Conservation (phyloP, 495 filamentous ascomycete species). For the Aspergillus incahuasiensis region DNA sequence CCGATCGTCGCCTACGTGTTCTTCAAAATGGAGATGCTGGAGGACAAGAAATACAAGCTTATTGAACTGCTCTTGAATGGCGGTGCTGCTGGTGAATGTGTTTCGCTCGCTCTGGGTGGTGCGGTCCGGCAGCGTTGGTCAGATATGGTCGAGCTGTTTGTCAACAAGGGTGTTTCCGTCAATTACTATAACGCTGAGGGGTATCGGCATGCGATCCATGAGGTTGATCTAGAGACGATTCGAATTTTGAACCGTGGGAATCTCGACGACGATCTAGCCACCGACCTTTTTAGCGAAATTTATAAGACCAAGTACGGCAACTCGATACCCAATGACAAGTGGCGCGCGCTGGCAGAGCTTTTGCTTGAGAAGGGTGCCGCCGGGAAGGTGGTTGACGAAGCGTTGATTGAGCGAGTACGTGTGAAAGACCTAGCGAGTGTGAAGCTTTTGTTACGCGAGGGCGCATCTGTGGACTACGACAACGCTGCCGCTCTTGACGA, state of each 20-base stretch:
- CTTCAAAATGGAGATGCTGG: neutral
- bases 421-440: slow-evolving; percentile 4
- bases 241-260: slow-evolving; percentile 2
- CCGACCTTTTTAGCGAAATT: slow-evolving; percentile 5
- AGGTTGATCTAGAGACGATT: slow-evolving; percentile 2
- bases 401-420: slow-evolving; percentile 5
- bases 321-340: slow-evolving; percentile 3
- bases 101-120: slow-evolving; percentile 2
- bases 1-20: slow-evolving; percentile 7
- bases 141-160: slow-evolving; percentile 2
- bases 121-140: slow-evolving; percentile 3
- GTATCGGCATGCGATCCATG: slow-evolving; percentile 6
- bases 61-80: slow-evolving; percentile 9
- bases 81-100: slow-evolving; percentile 1
- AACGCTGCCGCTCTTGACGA: slow-evolving; percentile 3
- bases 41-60: slow-evolving; percentile 3
- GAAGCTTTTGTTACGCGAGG: neutral
- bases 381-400: neutral
- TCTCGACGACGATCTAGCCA: neutral
- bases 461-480: slow-evolving; percentile 5
- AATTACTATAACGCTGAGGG: slow-evolving; percentile 4
- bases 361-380: slow-evolving; percentile 5
- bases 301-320: neutral
- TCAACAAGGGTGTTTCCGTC: slow-evolving; percentile 8
- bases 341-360: slow-evolving; percentile 2